Base-by-base conservation (phyloP, 2,329 filamentous ascomycete genomes). In the Alternaria sp. region DNA sequence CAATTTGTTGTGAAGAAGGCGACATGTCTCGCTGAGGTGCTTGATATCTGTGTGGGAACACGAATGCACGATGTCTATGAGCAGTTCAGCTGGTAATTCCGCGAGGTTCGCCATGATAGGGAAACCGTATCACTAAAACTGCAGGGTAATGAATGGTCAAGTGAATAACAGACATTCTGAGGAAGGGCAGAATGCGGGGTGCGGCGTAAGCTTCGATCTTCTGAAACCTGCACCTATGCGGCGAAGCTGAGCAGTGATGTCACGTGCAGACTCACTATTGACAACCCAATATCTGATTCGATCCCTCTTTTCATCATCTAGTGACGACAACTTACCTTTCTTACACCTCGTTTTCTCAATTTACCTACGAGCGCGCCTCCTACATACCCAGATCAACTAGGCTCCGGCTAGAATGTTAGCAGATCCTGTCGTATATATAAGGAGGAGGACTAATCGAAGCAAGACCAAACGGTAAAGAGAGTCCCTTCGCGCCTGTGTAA, bases 391-490 rank as follows among this genome's bases (percentile, higher is more conserved):
- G 5, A 40, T 40, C 8, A 40, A 11, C n/a, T n/a, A n/a, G 9
- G 2, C 36, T 40, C n/a, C 4, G 9, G 36, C 0, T n/a, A 40
- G n/a, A n/a, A 0, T n/a, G 15, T n/a, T 36, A 8, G 15, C 32
- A 36, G 7, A n/a, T 36, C 15, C 32, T n/a, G 2, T 36, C 8
- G 4, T n/a, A 36, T 15, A 36, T 15, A 36, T 0, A 9, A 36
- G 32, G 32, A 36, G 32, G 2, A 36, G n/a, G 7, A 36, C 15
- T 9, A 13, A 36, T 36, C n/a, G n/a, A n/a, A n/a, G 3, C 5
- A 9, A 3, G 4, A n/a, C 9, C 8, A 3, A 36, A 3, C 2
- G 32, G 15, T 0, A n/a, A 1, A 7, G 5, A 1, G 4, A 8
- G n/a, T 1, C 7, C 7, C n/a, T 15, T 36, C 1, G 7, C 15